phyloP scores from a whole-genome alignment of 305 asterid genomes.

The Lippia alba region DNA sequence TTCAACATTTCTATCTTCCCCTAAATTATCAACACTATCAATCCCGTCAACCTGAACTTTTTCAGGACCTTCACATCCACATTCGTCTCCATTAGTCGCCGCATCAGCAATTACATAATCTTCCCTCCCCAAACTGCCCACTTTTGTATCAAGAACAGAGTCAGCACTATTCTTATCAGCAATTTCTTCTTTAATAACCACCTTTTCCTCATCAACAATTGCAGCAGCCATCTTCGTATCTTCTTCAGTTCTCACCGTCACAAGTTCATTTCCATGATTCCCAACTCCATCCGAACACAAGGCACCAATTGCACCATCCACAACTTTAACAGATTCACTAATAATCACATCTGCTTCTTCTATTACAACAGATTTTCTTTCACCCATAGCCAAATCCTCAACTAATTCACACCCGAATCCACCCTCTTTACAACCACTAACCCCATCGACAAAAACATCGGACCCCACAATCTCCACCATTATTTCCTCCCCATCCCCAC shows the following conservation, averaged over 20 bases:
- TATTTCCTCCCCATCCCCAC: conserved; percentile 46
- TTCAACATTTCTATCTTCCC: conserved; percentile 48
- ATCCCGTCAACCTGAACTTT: conserved; percentile 24
- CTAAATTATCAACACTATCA: conserved; percentile 22
- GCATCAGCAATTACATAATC: conserved; percentile 32
- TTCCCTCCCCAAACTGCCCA: conserved; percentile 33
- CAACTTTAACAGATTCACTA: conserved; percentile 35
- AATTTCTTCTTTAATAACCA: conserved; percentile 27
- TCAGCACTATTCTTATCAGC: conserved; percentile 34
- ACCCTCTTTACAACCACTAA: conserved; percentile 52
- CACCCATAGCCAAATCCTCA: conserved; percentile 39
- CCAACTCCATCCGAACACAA: conserved; percentile 8
- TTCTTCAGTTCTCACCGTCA: conserved; percentile 30
- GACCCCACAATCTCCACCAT: conserved; percentile 87
- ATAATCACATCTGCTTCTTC: conserved; percentile 34
- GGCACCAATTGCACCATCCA: conserved; percentile 28
- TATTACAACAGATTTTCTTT: conserved; percentile 30
- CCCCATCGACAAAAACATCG: conserved; percentile 80
- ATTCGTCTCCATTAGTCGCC: conserved; percentile 28
- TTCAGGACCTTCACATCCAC: conserved; percentile 24
- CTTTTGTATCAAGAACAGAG: conserved; percentile 32
- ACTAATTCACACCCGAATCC: conserved; percentile 42
- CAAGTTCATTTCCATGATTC: neutral
- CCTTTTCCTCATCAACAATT: conserved; percentile 36
- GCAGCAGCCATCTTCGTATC: conserved; percentile 29